A percentile compares a stretch with the other conserved stretches of the same genome.
phyloP scores from a whole-genome alignment of 345 rosid species.

The Gossypium raimondii region DNA sequence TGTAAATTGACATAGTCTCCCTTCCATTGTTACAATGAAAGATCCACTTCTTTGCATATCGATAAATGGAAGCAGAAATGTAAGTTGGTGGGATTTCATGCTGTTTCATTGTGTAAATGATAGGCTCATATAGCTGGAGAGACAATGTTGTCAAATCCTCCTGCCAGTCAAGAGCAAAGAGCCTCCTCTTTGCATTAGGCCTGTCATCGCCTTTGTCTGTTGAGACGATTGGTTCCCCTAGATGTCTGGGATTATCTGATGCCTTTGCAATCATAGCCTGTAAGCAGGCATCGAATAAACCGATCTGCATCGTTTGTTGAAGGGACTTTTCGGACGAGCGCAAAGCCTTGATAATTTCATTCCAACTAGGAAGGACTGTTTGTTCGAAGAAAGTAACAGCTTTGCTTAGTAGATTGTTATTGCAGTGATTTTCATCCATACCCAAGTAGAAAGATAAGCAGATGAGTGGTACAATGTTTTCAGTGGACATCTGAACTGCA shows the following conservation, averaged over 20 bases:
- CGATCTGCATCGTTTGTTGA: conserved; percentile 37
- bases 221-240: conserved; percentile 46
- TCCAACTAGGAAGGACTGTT: conserved; percentile 68
- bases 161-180: conserved; percentile 53
- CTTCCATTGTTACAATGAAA: conserved; percentile 22
- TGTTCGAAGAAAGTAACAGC: conserved; percentile 44
- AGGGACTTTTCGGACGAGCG: conserved; percentile 31
- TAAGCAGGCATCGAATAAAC: conserved; percentile 55
- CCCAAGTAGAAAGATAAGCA: conserved; percentile 54
- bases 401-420: conserved; percentile 48
- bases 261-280: conserved; percentile 55
- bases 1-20: conserved; percentile 29
- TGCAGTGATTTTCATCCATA: conserved; percentile 65
- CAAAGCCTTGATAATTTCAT: conserved; percentile 61
- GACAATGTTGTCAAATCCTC: conserved; percentile 59
- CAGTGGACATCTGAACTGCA: conserved; percentile 40
- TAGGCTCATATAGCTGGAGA: conserved; percentile 47
- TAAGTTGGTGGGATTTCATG: conserved; percentile 35
- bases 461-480: conserved; percentile 54
- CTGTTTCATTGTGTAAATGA: conserved; percentile 33
- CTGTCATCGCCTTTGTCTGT: conserved; percentile 19
- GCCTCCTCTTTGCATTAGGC: conserved; percentile 70
- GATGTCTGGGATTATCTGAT: conserved; percentile 49
- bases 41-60: conserved; percentile 46
- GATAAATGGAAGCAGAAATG: conserved; percentile 56